Base-by-base conservation (phyloP, 2,329 filamentous ascomycete species). In the Colletotrichum tropicale region DNA sequence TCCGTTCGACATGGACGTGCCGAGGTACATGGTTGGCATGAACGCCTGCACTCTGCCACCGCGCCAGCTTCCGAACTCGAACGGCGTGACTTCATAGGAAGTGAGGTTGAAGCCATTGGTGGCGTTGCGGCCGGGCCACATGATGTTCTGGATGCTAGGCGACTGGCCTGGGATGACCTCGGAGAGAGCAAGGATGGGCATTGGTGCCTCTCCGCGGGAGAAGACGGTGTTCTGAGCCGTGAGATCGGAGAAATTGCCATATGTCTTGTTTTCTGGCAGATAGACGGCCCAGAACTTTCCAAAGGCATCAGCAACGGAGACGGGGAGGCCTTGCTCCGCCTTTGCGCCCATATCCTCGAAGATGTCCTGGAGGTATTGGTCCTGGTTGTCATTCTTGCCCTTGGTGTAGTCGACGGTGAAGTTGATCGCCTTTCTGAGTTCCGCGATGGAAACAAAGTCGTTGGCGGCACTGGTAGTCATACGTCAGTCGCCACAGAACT, bases 51-150 rank as follows among this genome's bases (percentile, higher is more conserved):
- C 77, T 3, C 81, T 71, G 0, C 80, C 80, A 2, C 82, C 82
- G 5, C 71, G 62, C 82, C 83, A 84, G 30, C 79, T 80, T 9
- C 83, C 82, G 26, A 83, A 82, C 62, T 84, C 82, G 52, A 81
- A 84, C 0, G 83, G 82, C 0, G 79, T 84, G 1, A 84, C 78
- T 61, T 84, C 82, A 62, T 82, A 84, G 3, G 81, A 78, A 0
- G 83, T 82, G 4, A 81, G 55, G 26, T 82, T 82, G 75, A 82
- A 82, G 16, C 77, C 77, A 0, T 81, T 77, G 2, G 81, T 81
- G 4, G 28, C 64, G 65, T 82, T 81, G 32, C 76, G 71, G 0
- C 79, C 80, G 0, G 81, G 81, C 24, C 79, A 83, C 80, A 81
- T 78, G 43, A 82, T 76, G 10, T 78, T 78, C 5, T 78, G 78